Percentiles rank a stretch among this genome's conserved stretches.
Evolutionary conservation across 2,329 filamentous ascomycete genomes (phyloP).

Genomic region (Pseudogymnoascus sp.): DNA sequence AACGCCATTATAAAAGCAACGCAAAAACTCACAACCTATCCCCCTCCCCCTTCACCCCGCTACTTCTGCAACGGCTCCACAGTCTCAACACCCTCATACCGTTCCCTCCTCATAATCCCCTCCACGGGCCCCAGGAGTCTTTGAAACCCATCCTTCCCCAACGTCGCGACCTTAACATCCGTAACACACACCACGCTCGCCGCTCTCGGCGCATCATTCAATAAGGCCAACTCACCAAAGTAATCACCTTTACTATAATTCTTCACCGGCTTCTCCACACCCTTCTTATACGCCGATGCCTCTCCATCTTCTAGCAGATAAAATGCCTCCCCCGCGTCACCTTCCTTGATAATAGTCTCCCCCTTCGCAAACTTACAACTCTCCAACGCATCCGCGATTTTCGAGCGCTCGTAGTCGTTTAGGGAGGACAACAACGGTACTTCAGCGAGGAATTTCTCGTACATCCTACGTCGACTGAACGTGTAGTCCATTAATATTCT

Average conservation of each 20-base stretch:
- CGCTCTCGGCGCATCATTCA: constrained; percentile 88
- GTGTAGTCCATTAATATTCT: constrained; percentile 98
- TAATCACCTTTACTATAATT: constrained; percentile 87
- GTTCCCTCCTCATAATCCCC: constrained; percentile 80
- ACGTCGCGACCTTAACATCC: constrained; percentile 84
- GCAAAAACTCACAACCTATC: constrained; percentile 14
- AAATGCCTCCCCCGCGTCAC: constrained; percentile 85
- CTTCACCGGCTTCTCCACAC: constrained; percentile 61
- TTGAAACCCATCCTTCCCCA: constrained; percentile 94
- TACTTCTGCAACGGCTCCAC: constrained; percentile 54
- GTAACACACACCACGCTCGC: constrained; percentile 78
- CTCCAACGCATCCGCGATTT: constrained; percentile 94
- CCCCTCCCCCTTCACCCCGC: constrained; percentile 18
- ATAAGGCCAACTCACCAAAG: constrained; percentile 88
- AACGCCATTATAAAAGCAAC: background rate
- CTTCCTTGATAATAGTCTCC: constrained; percentile 80
- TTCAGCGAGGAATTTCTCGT: constrained; percentile 92
- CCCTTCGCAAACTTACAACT: constrained; percentile 76
- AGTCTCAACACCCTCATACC: constrained; percentile 55
- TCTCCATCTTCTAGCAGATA: constrained; percentile 83
- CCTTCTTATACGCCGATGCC: constrained; percentile 79
- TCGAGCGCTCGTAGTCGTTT: constrained; percentile 87
- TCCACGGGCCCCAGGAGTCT: constrained; percentile 86
- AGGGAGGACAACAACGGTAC: constrained; percentile 77
- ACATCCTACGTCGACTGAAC: constrained; percentile 91